Evolutionary conservation across 2,329 filamentous ascomycete species (phyloP), one percentile per base, ranked within the genome.

Genomic region (Pyrenophora seminiperda): DNA sequence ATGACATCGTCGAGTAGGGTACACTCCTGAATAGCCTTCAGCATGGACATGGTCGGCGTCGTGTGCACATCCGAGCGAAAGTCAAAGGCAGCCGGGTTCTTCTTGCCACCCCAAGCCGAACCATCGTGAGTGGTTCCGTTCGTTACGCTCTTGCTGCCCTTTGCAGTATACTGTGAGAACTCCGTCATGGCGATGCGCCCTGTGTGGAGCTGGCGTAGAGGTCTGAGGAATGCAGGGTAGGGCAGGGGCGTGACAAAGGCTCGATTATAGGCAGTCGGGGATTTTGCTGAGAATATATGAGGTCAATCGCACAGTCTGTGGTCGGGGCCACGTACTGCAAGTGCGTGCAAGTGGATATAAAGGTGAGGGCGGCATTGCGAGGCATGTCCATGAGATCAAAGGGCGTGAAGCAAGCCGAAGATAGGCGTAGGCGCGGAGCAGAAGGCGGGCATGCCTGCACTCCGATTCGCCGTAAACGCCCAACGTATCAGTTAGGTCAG

Each of bases 1-100:
- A 88, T 90, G 60, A 96, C 90, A 72, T 96, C 92, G 73, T 97
- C 92, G 14, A 88, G 79, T 24, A 96, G 83, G 0, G 88, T 87
- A 56, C 86, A 88, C 41, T 84, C 79, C 60, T 84, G 79, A 58
- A 97, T 88, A 13, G 92, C 90, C 36, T 82, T 77, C 30, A 97
- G 84, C 92, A 96, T 97, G 3, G 87, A 83, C 1, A 83, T 60
- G 11, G 71, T 73, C 2, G 70, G 72, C 3, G 68, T 72, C 0
- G 69, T 74, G 49, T 68, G 67, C 27, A 72, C 70, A 48, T 74
- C 70, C 34, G 80, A 82, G 58, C 82, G 75, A 56, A 84, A 77
- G 59, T 84, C 70, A 61, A 82, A 83, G 44, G 82, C 80, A 2
- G 82, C 79, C 1, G 80, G 77, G 15, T 80, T 81, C 17, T 79